These are phyloP conservation scores for Dendrobium chrysotoxum DNA, from an alignment of 106 monocot species.

Conservation along the genomic window DNA sequence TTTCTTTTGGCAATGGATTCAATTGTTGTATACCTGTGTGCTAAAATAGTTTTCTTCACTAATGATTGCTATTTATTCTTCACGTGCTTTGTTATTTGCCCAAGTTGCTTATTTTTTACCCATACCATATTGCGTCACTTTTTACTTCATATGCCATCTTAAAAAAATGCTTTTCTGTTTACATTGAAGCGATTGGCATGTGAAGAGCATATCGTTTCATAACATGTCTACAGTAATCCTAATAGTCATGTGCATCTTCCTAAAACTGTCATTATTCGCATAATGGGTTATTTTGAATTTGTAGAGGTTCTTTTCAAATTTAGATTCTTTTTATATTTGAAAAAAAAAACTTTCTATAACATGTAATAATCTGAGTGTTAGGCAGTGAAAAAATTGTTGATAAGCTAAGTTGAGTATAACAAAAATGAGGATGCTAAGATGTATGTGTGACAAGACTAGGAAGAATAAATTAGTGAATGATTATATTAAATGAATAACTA, in stretches of 20 bases:
- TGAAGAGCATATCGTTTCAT: neutral
- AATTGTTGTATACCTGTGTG: neutral
- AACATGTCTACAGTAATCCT: neutral
- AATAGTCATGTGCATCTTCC: neutral
- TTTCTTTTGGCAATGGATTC: slow-evolving; percentile 3
- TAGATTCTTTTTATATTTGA: too few species aligned
- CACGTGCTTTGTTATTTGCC: neutral
- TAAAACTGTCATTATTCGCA: too few species aligned
- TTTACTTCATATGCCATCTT: neutral
- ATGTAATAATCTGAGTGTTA: neutral
- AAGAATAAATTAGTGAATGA: neutral
- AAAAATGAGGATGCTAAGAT: neutral
- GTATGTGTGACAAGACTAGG: neutral
- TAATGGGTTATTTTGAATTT: neutral
- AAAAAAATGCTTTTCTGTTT: neutral
- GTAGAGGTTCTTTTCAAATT: too few species aligned
- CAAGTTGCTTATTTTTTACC: neutral
- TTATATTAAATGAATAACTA: neutral
- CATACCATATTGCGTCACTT: neutral
- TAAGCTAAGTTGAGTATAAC: neutral
- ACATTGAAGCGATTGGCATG: neutral
- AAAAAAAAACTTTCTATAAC: too few species aligned
- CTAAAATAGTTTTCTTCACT: neutral
- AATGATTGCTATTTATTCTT: neutral
- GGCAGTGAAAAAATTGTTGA: neutral